Evolutionary conservation across 495 filamentous ascomycete genomes (phyloP).

Genomic region (Cairneyella variabilis): DNA sequence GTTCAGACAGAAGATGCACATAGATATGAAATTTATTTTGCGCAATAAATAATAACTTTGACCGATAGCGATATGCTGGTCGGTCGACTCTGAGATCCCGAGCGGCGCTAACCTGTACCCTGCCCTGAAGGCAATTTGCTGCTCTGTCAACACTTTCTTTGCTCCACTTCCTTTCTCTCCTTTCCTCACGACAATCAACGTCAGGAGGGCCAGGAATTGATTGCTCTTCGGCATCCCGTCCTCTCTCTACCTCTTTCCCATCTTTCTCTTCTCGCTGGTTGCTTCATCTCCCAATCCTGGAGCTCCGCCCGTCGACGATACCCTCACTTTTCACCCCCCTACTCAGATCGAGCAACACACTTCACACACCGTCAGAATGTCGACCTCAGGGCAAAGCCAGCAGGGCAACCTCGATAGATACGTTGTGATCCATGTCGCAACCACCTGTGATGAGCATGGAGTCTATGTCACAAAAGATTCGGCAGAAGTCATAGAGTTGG

Average conservation of each 20-base stretch:
- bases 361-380: conserved; percentile 17
- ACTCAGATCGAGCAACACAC: conserved; percentile 2
- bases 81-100: no score
- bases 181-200: no score
- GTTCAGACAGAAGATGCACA: no score
- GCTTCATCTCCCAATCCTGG: conserved; percentile 26
- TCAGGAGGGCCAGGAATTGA: conserved; percentile 2
- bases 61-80: no score
- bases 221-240: background rate
- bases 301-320: conserved; percentile 10
- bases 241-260: background rate
- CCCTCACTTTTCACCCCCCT: conserved; percentile 6
- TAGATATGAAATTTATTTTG: no score
- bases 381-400: conserved; percentile 21
- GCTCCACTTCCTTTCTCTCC: no score
- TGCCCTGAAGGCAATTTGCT: no score
- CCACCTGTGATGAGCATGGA: conserved; percentile 97
- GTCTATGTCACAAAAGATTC: conserved; percentile 99
- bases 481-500: conserved; percentile 97
- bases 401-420: conserved; percentile 80
- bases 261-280: conserved; percentile 29
- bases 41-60: no score
- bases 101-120: no score
- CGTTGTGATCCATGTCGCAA: conserved; percentile 96
- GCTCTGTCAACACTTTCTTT: no score